Evolutionary conservation across 345 rosid genomes (phyloP), one percentile per base, ranked within the genome.

Genomic region (Gossypium sturtianum): DNA sequence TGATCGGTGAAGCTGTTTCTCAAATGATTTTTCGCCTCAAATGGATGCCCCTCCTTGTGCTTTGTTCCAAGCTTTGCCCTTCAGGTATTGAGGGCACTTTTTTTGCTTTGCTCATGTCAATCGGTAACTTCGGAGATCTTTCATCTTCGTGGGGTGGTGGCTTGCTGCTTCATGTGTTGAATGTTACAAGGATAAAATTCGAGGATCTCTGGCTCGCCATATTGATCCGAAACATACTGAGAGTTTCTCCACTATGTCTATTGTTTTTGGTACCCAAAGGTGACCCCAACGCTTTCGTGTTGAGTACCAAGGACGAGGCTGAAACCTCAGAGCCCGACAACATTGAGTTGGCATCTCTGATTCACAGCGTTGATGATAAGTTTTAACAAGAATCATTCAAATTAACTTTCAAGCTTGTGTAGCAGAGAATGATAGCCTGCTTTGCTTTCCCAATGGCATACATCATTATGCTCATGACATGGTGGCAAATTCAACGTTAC

Each of bases 1-100:
- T 95, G 62, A 84, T 95, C 2, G 99, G 89, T 17, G 94, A 85
- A 73, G 77, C 90, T 52, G 86, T 88, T 52, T 83, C 97, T 44
- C 84, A 82, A 68, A 80, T 95, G 92, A 83, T 93, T 12, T 82
- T 81, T 9, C 81, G 87, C 68, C 82, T 95, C 15, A 93, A 95
- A 80, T 93, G 98, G 99, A 95, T 95, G 99, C 99, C 99, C 2
- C 82, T 95, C 12, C 91, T 91, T 1, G 98, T 95, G 5, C 90
- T 95, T 34, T 86, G 93, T 79, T 83, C 98, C 3, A 91, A 89
- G 87, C 89, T 95, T 22, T 95, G 99, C 69, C 99, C 98, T 16
- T 73, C 88, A 2, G 98, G 99, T 2, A 91, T 95, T 12, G 97
- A 95, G 75, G 99, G 99, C 76, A 95, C 99, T 0, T 95, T 93